These are phyloP conservation scores for Pyrenula aspistea DNA, from an alignment of 495 filamentous ascomycete species.

Conservation along the genomic window DNA sequence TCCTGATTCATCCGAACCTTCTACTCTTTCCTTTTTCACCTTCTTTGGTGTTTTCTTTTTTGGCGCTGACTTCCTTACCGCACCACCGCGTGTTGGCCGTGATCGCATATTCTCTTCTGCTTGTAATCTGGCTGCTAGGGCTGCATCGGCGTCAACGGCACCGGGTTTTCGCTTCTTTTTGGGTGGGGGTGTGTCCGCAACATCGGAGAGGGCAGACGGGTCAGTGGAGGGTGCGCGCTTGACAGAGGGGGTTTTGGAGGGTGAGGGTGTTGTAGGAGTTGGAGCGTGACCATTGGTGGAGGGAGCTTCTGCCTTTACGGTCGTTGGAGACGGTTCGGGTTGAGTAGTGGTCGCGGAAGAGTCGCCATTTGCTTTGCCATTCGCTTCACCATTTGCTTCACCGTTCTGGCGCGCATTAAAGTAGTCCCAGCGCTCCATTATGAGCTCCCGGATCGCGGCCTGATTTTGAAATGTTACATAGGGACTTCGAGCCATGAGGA, in stretches of 20 bases:
- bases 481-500: not conserved
- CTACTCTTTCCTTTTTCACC: conserved; percentile 54
- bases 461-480: conserved; percentile 19
- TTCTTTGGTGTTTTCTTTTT: conserved; percentile 62
- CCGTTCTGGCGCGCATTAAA: conserved; percentile 41
- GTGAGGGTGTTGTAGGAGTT: conserved; percentile 30
- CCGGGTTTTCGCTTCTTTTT: conserved; percentile 45
- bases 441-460: conserved; percentile 71
- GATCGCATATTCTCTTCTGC: conserved; percentile 75
- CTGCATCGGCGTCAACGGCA: conserved; percentile 65
- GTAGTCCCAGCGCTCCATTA: conserved; percentile 83
- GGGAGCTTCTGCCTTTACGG: conserved; percentile 15
- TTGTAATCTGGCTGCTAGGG: conserved; percentile 76
- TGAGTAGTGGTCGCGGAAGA: too few relatives aligned
- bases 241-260: conserved; percentile 38
- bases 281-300: conserved; percentile 33
- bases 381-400: conserved; percentile 10
- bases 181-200: conserved; percentile 29
- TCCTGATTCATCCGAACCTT: conserved; percentile 64
- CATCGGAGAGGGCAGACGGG: conserved; percentile 33
- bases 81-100: conserved; percentile 57
- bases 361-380: not conserved
- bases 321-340: not conserved
- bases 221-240: conserved; percentile 43
- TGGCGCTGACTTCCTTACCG: conserved; percentile 41